Percentiles rank a stretch among this genome's conserved stretches.
Evolutionary conservation across 2,329 filamentous ascomycete genomes (phyloP).

Genomic region (Pseudogymnoascus verrucosus): DNA sequence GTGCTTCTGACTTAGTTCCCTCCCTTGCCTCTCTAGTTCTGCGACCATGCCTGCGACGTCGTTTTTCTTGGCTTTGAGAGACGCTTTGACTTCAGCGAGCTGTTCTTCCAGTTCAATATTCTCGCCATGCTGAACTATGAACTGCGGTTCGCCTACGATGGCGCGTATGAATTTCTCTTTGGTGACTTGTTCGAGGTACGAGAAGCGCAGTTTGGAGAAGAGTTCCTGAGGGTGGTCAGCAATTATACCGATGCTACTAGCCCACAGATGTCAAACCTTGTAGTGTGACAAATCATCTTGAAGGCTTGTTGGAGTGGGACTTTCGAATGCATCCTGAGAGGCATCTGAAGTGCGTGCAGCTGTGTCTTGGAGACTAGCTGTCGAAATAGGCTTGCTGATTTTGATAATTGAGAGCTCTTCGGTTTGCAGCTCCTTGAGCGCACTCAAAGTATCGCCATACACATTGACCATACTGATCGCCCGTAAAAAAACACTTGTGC

Average conservation of each 20-base stretch:
- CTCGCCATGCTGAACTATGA: conserved; percentile 74
- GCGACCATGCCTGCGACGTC: conserved; percentile 67
- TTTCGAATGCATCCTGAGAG: conserved; percentile 56
- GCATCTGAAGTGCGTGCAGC: conserved; percentile 60
- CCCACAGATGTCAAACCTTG: conserved; percentile 42
- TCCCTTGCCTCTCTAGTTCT: conserved; percentile 59
- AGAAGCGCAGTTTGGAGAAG: conserved; percentile 93
- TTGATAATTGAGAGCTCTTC: conserved; percentile 64
- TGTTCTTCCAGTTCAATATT: conserved; percentile 71
- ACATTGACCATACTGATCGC: background rate
- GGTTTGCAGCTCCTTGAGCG: conserved; percentile 42
- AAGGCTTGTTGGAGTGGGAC: conserved; percentile 65
- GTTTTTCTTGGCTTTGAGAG: conserved; percentile 70
- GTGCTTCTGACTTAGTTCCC: conserved; percentile 48
- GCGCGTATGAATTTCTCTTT: conserved; percentile 96
- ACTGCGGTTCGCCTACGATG: conserved; percentile 82
- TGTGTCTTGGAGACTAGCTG: conserved; percentile 37
- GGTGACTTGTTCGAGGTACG: conserved; percentile 95
- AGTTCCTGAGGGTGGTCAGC: conserved; percentile 51
- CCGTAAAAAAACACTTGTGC: background rate
- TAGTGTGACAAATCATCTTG: conserved; percentile 83
- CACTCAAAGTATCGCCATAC: conserved; percentile 1
- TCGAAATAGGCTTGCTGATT: conserved; percentile 66
- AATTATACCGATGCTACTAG: background rate
- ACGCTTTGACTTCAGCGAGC: conserved; percentile 60